Percentiles rank a stretch among this genome's conserved stretches.
Evolutionary conservation across 352 stramenopile species (phyloP).

Genomic region (Phytophthora rubi): DNA sequence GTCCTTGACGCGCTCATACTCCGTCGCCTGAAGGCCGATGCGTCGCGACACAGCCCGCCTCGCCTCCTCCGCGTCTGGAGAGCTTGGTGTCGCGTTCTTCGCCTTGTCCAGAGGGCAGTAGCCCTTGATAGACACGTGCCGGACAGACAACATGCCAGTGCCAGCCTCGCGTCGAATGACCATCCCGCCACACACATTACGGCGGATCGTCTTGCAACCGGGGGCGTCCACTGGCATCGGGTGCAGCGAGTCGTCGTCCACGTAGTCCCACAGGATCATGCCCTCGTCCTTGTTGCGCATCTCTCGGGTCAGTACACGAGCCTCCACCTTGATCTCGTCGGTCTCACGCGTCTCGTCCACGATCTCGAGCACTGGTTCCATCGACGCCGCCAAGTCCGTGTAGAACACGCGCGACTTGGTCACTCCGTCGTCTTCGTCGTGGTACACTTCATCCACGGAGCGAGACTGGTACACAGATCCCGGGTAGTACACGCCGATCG

Average conservation of each 20-base stretch:
- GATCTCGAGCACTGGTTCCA: slow-evolving; percentile 37
- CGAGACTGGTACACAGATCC: slow-evolving; percentile 45
- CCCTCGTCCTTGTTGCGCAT: slow-evolving; percentile 38
- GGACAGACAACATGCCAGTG: slow-evolving; percentile 58
- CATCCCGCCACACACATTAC: slow-evolving; percentile 59
- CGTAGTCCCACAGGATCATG: slow-evolving; percentile 71
- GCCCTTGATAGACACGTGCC: slow-evolving; percentile 64
- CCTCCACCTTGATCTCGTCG: slow-evolving; percentile 60
- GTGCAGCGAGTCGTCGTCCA: slow-evolving; percentile 66
- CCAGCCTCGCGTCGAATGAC: slow-evolving; percentile 48
- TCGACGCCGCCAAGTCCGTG: slow-evolving; percentile 49
- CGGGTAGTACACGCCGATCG: slow-evolving; percentile 66
- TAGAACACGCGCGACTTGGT: slow-evolving; percentile 57
- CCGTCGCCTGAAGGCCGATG: slow-evolving; percentile 60
- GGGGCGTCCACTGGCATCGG: slow-evolving; percentile 27
- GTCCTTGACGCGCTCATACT: slow-evolving; percentile 55
- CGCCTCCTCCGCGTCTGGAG: slow-evolving; percentile 39
- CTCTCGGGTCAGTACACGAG: slow-evolving; percentile 61
- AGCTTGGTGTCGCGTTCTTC: slow-evolving; percentile 4
- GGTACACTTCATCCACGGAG: slow-evolving; percentile 41
- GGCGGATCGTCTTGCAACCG: slow-evolving; percentile 38
- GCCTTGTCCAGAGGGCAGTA: slow-evolving; percentile 47
- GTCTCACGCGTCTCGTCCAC: slow-evolving; percentile 35
- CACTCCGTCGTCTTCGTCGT: slow-evolving; percentile 24
- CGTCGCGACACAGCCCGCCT: slow-evolving; percentile 40